Base-by-base conservation (phyloP, 306 rosid genomes). In the Cajanus cajan region DNA sequence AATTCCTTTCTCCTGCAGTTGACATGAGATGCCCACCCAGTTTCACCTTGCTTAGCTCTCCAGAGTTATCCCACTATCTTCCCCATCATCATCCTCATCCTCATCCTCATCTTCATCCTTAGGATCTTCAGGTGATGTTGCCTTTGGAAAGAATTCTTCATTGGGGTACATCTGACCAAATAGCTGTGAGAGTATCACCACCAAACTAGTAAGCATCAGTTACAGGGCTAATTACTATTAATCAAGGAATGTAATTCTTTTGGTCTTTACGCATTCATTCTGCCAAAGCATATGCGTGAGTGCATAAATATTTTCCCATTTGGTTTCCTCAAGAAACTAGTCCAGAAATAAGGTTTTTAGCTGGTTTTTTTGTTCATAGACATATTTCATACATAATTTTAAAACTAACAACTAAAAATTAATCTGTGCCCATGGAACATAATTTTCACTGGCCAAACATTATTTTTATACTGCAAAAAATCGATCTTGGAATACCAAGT, bases 131-230 rank as follows among this genome's bases (percentile, higher is more conserved):
- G 88, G 74, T 55, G 86, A 66, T 36, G 61, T 64, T 7, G 75
- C 73, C 83, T 78, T 82, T 16, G 89, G 89, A 81, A 88, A 88
- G 85, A 71, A 73, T 62, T 78, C 88, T 65, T 88, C 89, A 21
- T 76, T 0, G 16, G 89, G 91, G 76, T 83, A 88, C 81, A 88
- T 71, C 75, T 71, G 84, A 64, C 68, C 63, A 83, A 85, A 88
- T 69, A 85, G 79, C 91, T 88, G 85, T 61, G 39, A 54, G 43
- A 69, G 31, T 73, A 69, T 61, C 75, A 57, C 51, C 80, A 57
- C 72, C 74, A 77, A 80, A 77, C 37, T 39, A 68, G 78, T 58
- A 71, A 59, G 78, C 31, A 73, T 76, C 14, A 37, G 22, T 36
- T 14, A 64, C 40, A 16, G 39, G 14, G 73, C 51, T 82, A 61